phyloP scores from a whole-genome alignment of 2,329 filamentous ascomycete species.

The Microdochium paspali region DNA sequence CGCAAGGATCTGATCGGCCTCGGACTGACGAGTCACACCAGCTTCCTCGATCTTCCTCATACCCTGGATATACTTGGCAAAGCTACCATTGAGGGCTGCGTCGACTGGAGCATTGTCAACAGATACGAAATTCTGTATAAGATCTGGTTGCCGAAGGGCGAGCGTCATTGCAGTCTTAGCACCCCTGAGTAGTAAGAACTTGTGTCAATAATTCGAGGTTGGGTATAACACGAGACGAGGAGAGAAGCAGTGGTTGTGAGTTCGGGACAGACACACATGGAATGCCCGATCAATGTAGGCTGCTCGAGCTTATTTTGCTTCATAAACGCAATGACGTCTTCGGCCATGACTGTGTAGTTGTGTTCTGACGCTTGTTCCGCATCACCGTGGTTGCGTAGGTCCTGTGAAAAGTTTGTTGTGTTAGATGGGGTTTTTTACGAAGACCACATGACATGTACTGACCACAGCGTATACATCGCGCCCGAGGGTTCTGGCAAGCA shows the following conservation, averaged over 20 bases:
- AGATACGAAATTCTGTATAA: conserved; percentile 63
- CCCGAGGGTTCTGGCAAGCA: conserved; percentile 69
- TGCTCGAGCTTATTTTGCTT: conserved; percentile 57
- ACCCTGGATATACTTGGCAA: conserved; percentile 69
- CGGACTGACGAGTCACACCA: conserved; percentile 56
- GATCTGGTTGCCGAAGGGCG: conserved; percentile 59
- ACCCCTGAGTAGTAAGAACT: conserved; percentile 45
- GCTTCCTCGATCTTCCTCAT: conserved; percentile 75
- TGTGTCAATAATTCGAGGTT: not conserved
- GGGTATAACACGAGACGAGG: not conserved
- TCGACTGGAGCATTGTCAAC: conserved; percentile 92
- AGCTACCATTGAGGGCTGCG: conserved; percentile 62
- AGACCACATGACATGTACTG: conserved; percentile 18
- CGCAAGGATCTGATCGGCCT: conserved; percentile 72
- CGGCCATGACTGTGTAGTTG: conserved; percentile 74
- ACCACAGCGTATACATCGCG: conserved; percentile 76
- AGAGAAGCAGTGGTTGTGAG: no score
- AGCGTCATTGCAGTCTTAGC: conserved; percentile 89
- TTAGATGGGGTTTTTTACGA: conserved; percentile 7
- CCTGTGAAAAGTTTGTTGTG: conserved; percentile 35
- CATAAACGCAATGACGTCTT: conserved; percentile 76
- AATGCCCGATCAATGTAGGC: conserved; percentile 80
- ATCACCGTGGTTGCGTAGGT: conserved; percentile 88
- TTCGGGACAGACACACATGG: conserved; percentile 66
- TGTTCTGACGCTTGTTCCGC: conserved; percentile 70